Percentiles rank a stretch among this genome's conserved stretches.
phyloP scores from a whole-genome alignment of 1,284 basidiomycete genomes.

The Sanghuangporus sanghuang region DNA sequence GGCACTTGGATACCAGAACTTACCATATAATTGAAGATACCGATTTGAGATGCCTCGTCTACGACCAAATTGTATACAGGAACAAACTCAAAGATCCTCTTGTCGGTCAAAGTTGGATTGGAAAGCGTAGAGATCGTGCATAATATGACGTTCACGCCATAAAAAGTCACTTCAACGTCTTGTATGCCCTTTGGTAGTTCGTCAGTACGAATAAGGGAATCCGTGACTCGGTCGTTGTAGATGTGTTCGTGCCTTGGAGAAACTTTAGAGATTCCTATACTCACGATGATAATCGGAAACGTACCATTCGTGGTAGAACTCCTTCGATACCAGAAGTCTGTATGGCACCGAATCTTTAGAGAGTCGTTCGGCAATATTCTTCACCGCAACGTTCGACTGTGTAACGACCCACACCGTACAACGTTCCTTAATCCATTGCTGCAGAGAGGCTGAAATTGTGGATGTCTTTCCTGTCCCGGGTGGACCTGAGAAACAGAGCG shows the following conservation, averaged over 20 bases:
- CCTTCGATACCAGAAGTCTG: constrained; percentile 42
- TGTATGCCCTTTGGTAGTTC: constrained; percentile 24
- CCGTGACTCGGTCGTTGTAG: constrained; percentile 29
- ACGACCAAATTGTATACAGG: constrained; percentile 37
- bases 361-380: constrained; percentile 41
- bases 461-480: constrained; percentile 32
- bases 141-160: constrained; percentile 31
- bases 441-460: constrained; percentile 26
- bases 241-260: constrained; percentile 42
- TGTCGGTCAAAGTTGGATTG: constrained; percentile 30
- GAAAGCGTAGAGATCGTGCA: constrained; percentile 42
- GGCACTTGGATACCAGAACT: constrained; percentile 8
- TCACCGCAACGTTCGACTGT: constrained; percentile 40
- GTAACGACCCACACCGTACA: constrained; percentile 27
- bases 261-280: background rate
- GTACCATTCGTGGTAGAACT: constrained; percentile 45
- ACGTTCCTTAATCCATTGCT: constrained; percentile 14
- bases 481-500: constrained; percentile 21
- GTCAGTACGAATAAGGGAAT: constrained; percentile 34
- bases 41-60: constrained; percentile 47
- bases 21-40: constrained; percentile 40
- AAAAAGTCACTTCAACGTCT: constrained; percentile 23
- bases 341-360: constrained; percentile 34
- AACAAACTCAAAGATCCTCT: constrained; percentile 30
- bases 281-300: constrained; percentile 6